Conservation (phyloP, 805 yeast species). For the Priceomyces medius region DNA sequence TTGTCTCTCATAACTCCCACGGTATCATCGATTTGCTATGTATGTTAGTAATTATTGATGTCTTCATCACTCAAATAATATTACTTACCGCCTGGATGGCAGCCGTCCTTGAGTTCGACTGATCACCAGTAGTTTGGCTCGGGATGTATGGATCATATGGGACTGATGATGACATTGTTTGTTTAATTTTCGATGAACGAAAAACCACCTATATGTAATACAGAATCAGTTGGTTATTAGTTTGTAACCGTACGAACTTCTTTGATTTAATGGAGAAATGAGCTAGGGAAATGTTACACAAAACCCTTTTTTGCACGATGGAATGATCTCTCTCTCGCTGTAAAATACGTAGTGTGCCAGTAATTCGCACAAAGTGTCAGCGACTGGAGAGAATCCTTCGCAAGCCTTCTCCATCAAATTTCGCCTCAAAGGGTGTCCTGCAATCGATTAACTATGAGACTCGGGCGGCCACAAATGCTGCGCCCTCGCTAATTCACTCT, state of each 20-base stretch:
- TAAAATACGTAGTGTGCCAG: too few relatives aligned
- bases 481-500: neutral
- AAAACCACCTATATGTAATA: neutral
- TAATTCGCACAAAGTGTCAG: too few relatives aligned
- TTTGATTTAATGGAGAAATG: neutral
- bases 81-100: conserved; percentile 75
- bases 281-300: neutral
- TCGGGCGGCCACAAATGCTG: neutral
- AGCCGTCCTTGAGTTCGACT: conserved; percentile 62
- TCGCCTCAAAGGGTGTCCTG: too few relatives aligned
- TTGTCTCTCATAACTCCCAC: conserved; percentile 98
- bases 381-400: neutral
- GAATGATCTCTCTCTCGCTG: neutral
- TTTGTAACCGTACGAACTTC: neutral
- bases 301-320: neutral
- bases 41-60: conserved; percentile 23
- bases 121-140: conserved; percentile 53
- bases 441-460: too few relatives aligned
- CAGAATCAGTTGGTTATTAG: neutral
- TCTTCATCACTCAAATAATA: neutral
- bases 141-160: conserved; percentile 89
- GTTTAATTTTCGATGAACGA: neutral
- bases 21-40: conserved; percentile 84
- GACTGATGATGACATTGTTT: conserved; percentile 70
- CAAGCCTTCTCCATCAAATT: too few relatives aligned